Percentiles rank a stretch among this genome's conserved stretches.
These are phyloP conservation scores for Rehmannia glutinosa DNA, from an alignment of 257 asterid genomes.

Conservation along the genomic window DNA sequence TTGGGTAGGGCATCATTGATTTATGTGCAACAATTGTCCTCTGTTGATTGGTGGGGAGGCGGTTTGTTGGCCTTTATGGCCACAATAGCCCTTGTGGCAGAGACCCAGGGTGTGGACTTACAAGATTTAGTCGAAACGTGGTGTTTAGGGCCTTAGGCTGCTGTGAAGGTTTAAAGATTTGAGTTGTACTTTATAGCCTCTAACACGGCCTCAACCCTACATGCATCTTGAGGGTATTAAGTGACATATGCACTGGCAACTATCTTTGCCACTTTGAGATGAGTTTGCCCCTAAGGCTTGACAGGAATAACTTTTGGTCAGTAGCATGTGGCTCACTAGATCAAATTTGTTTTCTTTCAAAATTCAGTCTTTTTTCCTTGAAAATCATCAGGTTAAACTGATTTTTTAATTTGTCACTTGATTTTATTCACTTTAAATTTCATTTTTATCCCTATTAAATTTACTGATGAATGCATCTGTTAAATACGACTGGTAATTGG, in stretches of 20 bases:
- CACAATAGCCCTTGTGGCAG: not conserved
- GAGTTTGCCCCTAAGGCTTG: not conserved
- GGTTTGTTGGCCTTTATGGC: too few species aligned
- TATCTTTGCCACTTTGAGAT: not conserved
- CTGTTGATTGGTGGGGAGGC: too few species aligned
- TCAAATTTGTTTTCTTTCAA: too few species aligned
- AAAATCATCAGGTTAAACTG: not conserved
- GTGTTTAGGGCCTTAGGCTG: not conserved
- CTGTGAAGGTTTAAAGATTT: not conserved
- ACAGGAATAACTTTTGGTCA: not conserved
- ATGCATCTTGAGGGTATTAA: not conserved
- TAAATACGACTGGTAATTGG: not conserved
- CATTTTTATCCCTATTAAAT: not conserved
- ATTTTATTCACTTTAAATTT: not conserved
- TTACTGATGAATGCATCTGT: not conserved
- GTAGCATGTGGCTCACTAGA: not conserved
- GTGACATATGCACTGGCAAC: not conserved
- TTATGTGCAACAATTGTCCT: too few species aligned
- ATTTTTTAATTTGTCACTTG: not conserved
- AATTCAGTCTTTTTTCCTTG: not conserved
- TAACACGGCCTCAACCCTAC: not conserved
- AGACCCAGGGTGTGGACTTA: not conserved
- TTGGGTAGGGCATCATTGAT: too few species aligned
- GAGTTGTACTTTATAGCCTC: not conserved
- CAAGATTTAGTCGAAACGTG: not conserved